Conservation (phyloP, 2,329 filamentous ascomycete genomes). For the Seiridium unicorne region DNA sequence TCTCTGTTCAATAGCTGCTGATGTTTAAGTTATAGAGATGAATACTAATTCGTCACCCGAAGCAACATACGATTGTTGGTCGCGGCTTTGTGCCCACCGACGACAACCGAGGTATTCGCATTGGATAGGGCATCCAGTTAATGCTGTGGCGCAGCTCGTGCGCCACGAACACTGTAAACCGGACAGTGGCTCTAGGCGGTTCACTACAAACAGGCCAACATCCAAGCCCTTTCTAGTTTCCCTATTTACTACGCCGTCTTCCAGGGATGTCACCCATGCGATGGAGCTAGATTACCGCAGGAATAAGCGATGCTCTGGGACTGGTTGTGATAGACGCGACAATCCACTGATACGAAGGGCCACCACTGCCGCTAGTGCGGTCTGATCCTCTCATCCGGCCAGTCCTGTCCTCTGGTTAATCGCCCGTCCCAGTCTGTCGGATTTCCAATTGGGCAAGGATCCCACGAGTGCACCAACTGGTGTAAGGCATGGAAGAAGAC, state of each 20-base stretch:
- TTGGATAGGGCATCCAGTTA: not conserved
- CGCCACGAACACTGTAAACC: too few species aligned
- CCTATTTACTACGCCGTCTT: too few species aligned
- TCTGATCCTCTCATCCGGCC: not conserved
- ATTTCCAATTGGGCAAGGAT: not conserved
- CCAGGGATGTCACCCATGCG: too few species aligned
- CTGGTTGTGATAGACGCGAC: not conserved
- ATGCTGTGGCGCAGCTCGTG: not conserved
- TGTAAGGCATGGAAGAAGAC: not conserved
- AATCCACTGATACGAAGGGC: not conserved
- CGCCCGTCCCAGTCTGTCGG: slow-evolving; percentile 6
- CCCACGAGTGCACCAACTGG: not conserved
- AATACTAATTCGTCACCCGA: not conserved
- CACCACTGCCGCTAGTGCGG: not conserved
- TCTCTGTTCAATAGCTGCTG: not conserved
- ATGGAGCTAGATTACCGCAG: too few species aligned
- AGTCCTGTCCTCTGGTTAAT: slow-evolving; percentile 2
- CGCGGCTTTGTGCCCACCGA: not conserved
- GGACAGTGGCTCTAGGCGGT: too few species aligned
- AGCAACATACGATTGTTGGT: not conserved
- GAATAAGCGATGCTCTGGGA: not conserved
- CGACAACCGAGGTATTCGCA: not conserved
- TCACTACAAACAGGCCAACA: too few species aligned
- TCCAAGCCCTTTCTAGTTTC: too few species aligned
- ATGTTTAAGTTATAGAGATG: not conserved